Percentiles rank a stretch among this genome's conserved stretches.
Evolutionary conservation across 805 yeast genomes (phyloP).

Genomic region (Sugiyamaella smithiae): DNA sequence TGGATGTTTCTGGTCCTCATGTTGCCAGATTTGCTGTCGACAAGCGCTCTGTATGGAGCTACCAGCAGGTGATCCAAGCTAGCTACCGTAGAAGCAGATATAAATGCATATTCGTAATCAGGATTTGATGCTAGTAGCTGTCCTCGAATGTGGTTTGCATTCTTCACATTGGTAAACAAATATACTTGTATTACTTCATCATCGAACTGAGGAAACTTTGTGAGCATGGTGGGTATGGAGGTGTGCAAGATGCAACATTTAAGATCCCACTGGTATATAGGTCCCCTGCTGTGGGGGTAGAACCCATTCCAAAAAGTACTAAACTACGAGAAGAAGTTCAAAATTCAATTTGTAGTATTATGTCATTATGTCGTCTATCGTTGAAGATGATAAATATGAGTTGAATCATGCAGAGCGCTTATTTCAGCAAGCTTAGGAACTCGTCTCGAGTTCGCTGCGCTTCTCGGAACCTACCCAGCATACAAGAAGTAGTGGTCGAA

Average conservation of each 20-base stretch:
- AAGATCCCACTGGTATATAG: no score
- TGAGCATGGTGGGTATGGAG: slow-evolving; percentile 3
- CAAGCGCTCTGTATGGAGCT: slow-evolving; percentile 58
- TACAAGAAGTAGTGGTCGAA: slow-evolving; percentile 89
- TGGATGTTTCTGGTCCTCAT: slow-evolving; percentile 64
- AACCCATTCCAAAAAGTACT: no score
- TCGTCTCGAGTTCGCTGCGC: slow-evolving; percentile 96
- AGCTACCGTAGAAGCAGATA: slow-evolving; percentile 56
- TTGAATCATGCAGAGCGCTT: slow-evolving; percentile 14
- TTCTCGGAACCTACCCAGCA: slow-evolving; percentile 93
- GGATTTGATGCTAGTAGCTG: slow-evolving; percentile 45
- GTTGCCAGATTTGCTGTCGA: slow-evolving; percentile 46
- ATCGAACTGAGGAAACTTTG: slow-evolving; percentile 45
- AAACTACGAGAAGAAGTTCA: no score
- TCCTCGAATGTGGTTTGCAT: slow-evolving; percentile 44
- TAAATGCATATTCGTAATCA: slow-evolving; percentile 59
- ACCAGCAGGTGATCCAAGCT: slow-evolving; percentile 61
- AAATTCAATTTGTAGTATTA: no score
- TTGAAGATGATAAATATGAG: slow-evolving; percentile 12
- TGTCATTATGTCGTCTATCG: slow-evolving; percentile 3
- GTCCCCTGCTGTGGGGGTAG: no score
- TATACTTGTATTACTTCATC: slow-evolving; percentile 36
- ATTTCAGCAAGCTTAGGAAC: slow-evolving; percentile 66
- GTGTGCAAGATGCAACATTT: no score
- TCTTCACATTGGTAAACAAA: slow-evolving; percentile 47